Percentiles rank a stretch among this genome's conserved stretches.
Conservation (phyloP, 2,329 filamentous ascomycete species). For the Celoporthe dispersa region DNA sequence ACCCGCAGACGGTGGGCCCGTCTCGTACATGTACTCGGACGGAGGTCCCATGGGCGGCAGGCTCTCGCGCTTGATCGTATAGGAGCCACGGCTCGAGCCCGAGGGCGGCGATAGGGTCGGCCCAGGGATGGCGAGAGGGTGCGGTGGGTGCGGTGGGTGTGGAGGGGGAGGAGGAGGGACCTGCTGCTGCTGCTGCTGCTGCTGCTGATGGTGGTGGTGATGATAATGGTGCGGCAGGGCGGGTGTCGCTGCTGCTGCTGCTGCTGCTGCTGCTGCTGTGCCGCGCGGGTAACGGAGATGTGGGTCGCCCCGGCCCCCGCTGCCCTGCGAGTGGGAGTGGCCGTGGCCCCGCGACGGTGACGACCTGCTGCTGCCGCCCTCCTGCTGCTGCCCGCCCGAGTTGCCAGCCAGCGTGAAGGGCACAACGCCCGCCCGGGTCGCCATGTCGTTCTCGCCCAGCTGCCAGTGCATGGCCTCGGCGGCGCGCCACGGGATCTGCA, state of each 20-base stretch:
- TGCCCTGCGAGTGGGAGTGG: conserved; percentile 53
- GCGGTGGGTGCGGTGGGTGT: conserved; percentile 25
- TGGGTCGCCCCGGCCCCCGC: conserved; percentile 43
- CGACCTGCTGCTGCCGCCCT: conserved; percentile 42
- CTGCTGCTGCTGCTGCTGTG: conserved; percentile 7
- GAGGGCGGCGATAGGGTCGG: conserved; percentile 30
- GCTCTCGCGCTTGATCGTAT: conserved; percentile 50
- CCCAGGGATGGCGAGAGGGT: conserved; percentile 32
- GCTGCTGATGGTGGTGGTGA: conserved; percentile 9
- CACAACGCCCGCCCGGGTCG: conserved; percentile 83
- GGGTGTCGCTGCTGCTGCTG: conserved; percentile 7
- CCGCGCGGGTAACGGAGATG: conserved; percentile 22
- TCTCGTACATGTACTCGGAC: conserved; percentile 38
- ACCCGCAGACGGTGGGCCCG: conserved; percentile 36
- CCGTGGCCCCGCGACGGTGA: conserved; percentile 40
- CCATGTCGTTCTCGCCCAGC: conserved; percentile 92
- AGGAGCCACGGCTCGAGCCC: conserved; percentile 41
- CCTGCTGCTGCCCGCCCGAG: conserved; percentile 30
- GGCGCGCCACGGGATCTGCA: conserved; percentile 92
- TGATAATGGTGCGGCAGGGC: conserved; percentile 15
- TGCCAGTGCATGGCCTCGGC: conserved; percentile 99
- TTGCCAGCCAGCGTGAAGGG: conserved; percentile 75
- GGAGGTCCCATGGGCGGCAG: conserved; percentile 43
- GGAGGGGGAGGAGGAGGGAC: not conserved
- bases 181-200: conserved; percentile 4